Base-by-base conservation (phyloP, 1,284 basidiomycete species). In the Inonotus hispidus region DNA sequence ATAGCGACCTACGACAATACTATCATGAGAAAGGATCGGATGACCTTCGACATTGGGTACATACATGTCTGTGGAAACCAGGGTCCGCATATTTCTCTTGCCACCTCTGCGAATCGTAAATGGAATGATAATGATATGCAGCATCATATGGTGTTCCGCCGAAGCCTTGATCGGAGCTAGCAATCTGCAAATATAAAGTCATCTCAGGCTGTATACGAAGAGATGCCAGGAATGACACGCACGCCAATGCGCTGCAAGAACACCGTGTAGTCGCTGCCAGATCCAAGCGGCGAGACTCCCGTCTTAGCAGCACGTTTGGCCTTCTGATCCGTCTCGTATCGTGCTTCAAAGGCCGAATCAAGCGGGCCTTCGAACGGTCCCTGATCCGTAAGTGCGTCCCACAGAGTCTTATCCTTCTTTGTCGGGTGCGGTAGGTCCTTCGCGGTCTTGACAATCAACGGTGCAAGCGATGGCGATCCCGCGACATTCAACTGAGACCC, bases 91-190 rank as follows among this genome's bases (percentile, higher is more conserved):
- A 94, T 29, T 77, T 72, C 67, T 88, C 84, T 72, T 90, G 86
- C 87, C 87, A 95, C 56, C 76, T 74, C 67, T 87, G 82, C 29
- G 81, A 83, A 71, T 95, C 93, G 71, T 90, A 95, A 64, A 92
- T 82, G n/a, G 87, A 89, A 68, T 90, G 87, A 68, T 91, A 92
- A 70, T 92, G 90, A 69, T 92, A 92, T 4, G 82, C 80, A 4
- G 92, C 79, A 69, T 91, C 88, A 50, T 72, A 72, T 0, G 71
- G 72, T 3, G 71, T 73, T 49, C 61, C 62, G 10, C 59, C 64
- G 63, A 79, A 81, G 0, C 70, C 70, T 56, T 75, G 70, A 63
- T 78, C 74, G 19, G 69, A 67, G 56, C 74, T 74, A 32, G 68
- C 75, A 54, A 72, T 63, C 70, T 69, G 56, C 54, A 74, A 7